Evolutionary conservation across 805 yeast genomes (phyloP).

Genomic region (Torulaspora gathmanii): DNA sequence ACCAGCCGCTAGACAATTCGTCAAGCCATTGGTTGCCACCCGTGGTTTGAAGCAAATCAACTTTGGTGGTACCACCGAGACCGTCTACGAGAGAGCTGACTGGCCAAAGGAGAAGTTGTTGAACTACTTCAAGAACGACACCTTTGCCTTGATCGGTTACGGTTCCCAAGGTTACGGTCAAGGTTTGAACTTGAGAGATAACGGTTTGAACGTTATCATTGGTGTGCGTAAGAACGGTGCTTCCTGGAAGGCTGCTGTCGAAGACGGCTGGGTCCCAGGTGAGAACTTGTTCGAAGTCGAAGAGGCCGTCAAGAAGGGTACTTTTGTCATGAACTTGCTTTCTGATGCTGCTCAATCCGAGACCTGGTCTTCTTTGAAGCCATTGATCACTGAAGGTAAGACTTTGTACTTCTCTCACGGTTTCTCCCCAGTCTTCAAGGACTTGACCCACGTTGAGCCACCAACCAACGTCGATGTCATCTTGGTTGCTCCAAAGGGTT

Average conservation of each 20-base stretch:
- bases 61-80: constrained; percentile 93
- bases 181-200: constrained; percentile 98
- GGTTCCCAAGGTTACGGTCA: constrained; percentile 99
- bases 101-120: constrained; percentile 98
- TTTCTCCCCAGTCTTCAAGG: constrained; percentile 98
- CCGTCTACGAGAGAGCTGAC: constrained; percentile 97
- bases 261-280: constrained; percentile 99
- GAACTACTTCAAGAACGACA: constrained; percentile 96
- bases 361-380: constrained; percentile 86
- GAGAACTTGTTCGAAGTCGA: constrained; percentile 91
- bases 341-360: constrained; percentile 99
- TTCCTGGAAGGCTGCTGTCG: constrained; percentile 98
- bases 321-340: constrained; percentile 93
- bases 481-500: constrained; percentile 99
- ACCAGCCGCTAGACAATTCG: constrained; percentile 52
- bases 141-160: constrained; percentile 96
- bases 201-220: constrained; percentile 93
- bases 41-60: constrained; percentile 96
- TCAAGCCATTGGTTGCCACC: constrained; percentile 49
- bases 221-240: constrained; percentile 99
- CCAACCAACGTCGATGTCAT: constrained; percentile 94
- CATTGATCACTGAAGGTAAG: constrained; percentile 92
- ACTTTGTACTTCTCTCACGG: constrained; percentile 99
- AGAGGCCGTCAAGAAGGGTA: constrained; percentile 91
- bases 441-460: constrained; percentile 92